Percentiles rank a stretch among this genome's conserved stretches.
These are phyloP conservation scores for Cutaneotrichosporon dermatis DNA, from an alignment of 1,284 basidiomycete genomes.

Conservation along the genomic window DNA sequence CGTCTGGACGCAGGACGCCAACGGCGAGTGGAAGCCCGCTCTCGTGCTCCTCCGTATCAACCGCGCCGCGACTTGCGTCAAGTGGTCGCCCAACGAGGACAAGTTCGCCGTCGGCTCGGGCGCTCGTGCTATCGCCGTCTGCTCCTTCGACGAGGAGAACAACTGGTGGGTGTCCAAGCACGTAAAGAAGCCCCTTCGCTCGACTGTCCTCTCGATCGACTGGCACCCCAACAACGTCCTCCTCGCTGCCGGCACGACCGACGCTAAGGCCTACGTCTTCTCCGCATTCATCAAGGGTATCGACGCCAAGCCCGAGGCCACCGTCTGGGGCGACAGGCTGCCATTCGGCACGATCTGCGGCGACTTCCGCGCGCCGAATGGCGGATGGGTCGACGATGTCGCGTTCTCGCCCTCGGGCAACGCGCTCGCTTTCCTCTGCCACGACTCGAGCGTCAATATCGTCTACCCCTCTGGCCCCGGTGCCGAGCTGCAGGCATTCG, in stretches of 20 bases:
- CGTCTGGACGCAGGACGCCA: slow-evolving; percentile 83
- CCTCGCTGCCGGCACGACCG: slow-evolving; percentile 87
- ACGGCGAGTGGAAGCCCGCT: slow-evolving; percentile 87
- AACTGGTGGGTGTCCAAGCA: slow-evolving; percentile 99
- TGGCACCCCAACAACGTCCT: slow-evolving; percentile 98
- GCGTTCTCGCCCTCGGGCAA: slow-evolving; percentile 94
- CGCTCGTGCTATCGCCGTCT: slow-evolving; percentile 87
- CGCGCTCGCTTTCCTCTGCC: slow-evolving; percentile 83
- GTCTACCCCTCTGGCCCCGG: slow-evolving; percentile 74
- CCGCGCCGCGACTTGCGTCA: slow-evolving; percentile 88
- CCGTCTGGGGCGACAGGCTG: slow-evolving; percentile 94
- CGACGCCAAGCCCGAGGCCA: slow-evolving; percentile 86
- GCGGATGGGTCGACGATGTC: slow-evolving; percentile 96
- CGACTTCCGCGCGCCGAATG: slow-evolving; percentile 79
- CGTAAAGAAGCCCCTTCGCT: slow-evolving; percentile 92
- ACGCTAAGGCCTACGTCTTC: slow-evolving; percentile 96
- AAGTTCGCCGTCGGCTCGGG: slow-evolving; percentile 99
- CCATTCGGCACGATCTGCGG: slow-evolving; percentile 98
- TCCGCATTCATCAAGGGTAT: slow-evolving; percentile 99
- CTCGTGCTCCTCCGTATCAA: slow-evolving; percentile 94
- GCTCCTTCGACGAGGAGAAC: slow-evolving; percentile 92
- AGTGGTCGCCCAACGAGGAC: slow-evolving; percentile 96
- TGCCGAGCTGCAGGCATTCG: slow-evolving; percentile 53
- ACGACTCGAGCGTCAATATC: slow-evolving; percentile 83
- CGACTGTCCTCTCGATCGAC: slow-evolving; percentile 88